Base-by-base conservation (phyloP, 305 asterid species). In the Fraxinus greggii region DNA sequence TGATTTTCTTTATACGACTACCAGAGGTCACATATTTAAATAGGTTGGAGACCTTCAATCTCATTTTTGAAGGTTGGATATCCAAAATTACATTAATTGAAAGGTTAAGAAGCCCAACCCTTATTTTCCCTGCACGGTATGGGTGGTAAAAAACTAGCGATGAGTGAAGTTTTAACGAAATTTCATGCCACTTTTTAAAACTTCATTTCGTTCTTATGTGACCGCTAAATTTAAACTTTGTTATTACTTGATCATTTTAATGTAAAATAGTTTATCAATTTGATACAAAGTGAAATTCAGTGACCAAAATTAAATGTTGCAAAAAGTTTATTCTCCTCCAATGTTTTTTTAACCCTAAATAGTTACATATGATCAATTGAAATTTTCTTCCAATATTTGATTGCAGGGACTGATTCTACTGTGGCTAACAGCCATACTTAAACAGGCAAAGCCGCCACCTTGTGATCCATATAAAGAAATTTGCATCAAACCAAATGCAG, bases 391-490 rank as follows among this genome's bases (percentile, higher is more conserved):
- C 23, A 61, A 7, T 67, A 42, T 72, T 40, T 32, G 31, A 6
- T 73, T 78, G 54, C 42, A 93, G 98, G 98, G 97, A 15, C 74
- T 88, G 70, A 26, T 83, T 6, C 74, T 77, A 7, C 21, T 92
- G 35, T 91, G 92, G 93, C 63, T 90, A 84, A 92, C 98, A 32
- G 87, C 97, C 45, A 76, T 87, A 72, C 21, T 93, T 13, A 63
- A 85, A 31, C 78, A 79, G 72, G 84, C 87, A 77, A 82, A 89
- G 79, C 93, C 89, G 9, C 87, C 83, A 7, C 19, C 85, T 3
- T 92, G 97, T 72, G 72, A 84, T 8, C 54, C 54, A 42, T 13
- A 42, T 42, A 42, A 42, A 42, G 86, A 82, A 32, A 78, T 81
- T 32, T 93, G 95, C 75, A 15, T 21, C 9, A 86, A 87, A 45